phyloP scores from a whole-genome alignment of 129 eudicot genomes.

The Apium graveolens region DNA sequence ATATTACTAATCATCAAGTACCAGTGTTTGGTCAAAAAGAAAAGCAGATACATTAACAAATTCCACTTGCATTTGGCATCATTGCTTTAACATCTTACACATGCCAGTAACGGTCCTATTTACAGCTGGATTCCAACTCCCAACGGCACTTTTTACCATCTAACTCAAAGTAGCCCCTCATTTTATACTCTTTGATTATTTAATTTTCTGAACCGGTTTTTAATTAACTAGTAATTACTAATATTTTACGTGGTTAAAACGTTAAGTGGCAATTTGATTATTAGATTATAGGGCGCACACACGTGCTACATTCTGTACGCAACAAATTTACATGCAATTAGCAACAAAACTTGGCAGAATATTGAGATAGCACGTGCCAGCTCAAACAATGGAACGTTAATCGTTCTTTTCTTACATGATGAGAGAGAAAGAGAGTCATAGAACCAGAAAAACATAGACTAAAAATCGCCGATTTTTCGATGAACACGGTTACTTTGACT shows the following conservation, averaged over 20 bases:
- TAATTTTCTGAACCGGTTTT: too few species aligned
- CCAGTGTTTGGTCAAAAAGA: not conserved
- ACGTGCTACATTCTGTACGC: constrained; percentile 2
- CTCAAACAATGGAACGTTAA: constrained; percentile 2
- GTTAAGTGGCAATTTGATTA: not conserved
- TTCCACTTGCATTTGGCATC: constrained; percentile 5
- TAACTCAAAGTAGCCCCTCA: too few species aligned
- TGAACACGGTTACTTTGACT: constrained; percentile 18
- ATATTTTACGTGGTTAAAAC: not conserved
- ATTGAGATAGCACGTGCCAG: not conserved
- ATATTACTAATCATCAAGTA: too few species aligned
- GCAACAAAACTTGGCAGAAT: constrained; percentile 4
- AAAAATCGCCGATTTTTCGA: constrained; percentile 42
- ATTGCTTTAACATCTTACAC: not conserved
- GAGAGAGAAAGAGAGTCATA: not conserved
- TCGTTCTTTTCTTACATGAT: not conserved
- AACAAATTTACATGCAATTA: not conserved
- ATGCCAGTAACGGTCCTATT: constrained; percentile 9
- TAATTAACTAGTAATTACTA: too few species aligned
- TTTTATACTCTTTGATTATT: too few species aligned
- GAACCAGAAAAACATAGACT: constrained; percentile 11
- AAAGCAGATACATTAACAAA: not conserved
- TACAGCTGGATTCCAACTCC: constrained; percentile 16
- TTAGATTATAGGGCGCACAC: not conserved
- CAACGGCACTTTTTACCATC: not conserved